A percentile compares a stretch with the other conserved stretches of the same genome.
Conservation (phyloP, 805 yeast species). For the Kockiozyma suomiensis region DNA sequence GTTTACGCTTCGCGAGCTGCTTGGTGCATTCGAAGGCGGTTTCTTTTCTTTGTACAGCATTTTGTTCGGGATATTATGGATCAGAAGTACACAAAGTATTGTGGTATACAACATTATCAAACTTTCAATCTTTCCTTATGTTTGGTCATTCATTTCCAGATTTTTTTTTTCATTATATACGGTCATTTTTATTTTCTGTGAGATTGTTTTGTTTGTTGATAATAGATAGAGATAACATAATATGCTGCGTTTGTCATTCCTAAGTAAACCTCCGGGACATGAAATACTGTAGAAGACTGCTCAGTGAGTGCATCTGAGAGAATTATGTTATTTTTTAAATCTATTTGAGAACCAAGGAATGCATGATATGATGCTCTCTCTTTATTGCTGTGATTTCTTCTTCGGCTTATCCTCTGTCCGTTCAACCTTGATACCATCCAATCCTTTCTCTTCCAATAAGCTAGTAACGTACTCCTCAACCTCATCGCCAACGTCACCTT, state of each 20-base stretch:
- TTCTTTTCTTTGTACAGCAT: slow-evolving; percentile 2
- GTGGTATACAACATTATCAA: background rate
- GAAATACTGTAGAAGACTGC: no score
- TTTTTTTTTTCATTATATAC: background rate
- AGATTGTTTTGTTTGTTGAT: background rate
- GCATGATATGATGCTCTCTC: background rate
- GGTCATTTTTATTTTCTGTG: background rate
- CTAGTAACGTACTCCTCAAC: slow-evolving; percentile 75
- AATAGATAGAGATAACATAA: slow-evolving; percentile 23
- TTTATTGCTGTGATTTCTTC: slow-evolving; percentile 49
- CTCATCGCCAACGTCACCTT: slow-evolving; percentile 93
- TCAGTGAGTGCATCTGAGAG: no score
- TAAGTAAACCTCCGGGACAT: no score
- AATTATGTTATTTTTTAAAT: no score
- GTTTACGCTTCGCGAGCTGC: no score
- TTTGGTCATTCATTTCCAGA: background rate
- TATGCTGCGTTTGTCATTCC: background rate
- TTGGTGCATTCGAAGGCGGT: no score
- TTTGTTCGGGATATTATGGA: background rate
- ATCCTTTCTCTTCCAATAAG: slow-evolving; percentile 76
- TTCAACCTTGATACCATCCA: slow-evolving; percentile 85
- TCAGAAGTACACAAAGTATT: background rate
- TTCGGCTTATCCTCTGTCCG: slow-evolving; percentile 79
- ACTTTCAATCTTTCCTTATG: background rate
- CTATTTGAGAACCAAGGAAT: no score